phyloP scores from a whole-genome alignment of 495 filamentous ascomycete species.

The Hypoxylon lenormandii region DNA sequence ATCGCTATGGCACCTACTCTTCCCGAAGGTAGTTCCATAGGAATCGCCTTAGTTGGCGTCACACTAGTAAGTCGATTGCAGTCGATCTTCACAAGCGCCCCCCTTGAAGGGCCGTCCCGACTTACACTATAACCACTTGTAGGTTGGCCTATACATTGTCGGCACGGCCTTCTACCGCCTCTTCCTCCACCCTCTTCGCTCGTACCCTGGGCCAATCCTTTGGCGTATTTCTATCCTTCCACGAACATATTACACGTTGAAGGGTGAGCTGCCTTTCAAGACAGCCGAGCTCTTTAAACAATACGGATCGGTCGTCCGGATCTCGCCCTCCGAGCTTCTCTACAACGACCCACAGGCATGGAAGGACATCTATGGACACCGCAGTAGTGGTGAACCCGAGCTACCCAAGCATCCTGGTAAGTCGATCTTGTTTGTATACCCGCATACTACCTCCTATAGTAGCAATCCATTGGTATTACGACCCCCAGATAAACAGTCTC shows the following conservation, averaged over 20 bases:
- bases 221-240: slow-evolving; percentile 56
- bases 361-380: slow-evolving; percentile 68
- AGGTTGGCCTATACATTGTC: slow-evolving; percentile 33
- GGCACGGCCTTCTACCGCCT: slow-evolving; percentile 58
- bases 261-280: slow-evolving; percentile 57
- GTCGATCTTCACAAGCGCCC: neutral
- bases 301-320: slow-evolving; percentile 68
- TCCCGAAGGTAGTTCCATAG: neutral
- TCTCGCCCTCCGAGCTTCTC: slow-evolving; percentile 66
- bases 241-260: slow-evolving; percentile 43
- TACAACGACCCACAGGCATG: slow-evolving; percentile 64
- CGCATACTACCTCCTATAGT: too few relatives aligned
- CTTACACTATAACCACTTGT: slow-evolving; percentile 13
- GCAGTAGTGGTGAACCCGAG: slow-evolving; percentile 47
- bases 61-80: slow-evolving; percentile 20
- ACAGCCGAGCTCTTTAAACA: slow-evolving; percentile 60
- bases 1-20: slow-evolving; percentile 33
- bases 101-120: neutral
- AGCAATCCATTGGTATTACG: too few relatives aligned
- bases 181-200: slow-evolving; percentile 64
- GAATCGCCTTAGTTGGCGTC: slow-evolving; percentile 11
- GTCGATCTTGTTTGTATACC: neutral
- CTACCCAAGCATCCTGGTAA: slow-evolving; percentile 50
- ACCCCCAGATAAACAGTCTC: too few relatives aligned
- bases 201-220: slow-evolving; percentile 63